Base-by-base conservation (phyloP, 164 flowering plant species). In the Litsea cubeba region DNA sequence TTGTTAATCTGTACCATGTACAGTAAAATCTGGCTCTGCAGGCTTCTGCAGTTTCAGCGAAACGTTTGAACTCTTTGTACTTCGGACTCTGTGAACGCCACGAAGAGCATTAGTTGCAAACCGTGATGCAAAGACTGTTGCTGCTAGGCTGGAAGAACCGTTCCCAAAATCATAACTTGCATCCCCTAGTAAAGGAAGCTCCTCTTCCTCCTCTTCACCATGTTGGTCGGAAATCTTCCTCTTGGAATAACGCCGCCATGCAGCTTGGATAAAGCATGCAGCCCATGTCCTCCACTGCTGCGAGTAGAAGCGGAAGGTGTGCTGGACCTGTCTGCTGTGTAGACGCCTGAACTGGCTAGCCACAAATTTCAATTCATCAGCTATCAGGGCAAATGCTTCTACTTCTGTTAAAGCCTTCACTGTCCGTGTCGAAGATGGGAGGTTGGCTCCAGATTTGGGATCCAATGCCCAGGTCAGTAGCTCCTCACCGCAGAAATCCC, bases 211-310 rank as follows among this genome's bases (percentile, higher is more conserved):
- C 79, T 92, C 98, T 77, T 92, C 94, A 72, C 77, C 89, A 28
- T 78, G 81, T 5, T 89, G 85, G 4, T 90, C 90, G 65, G 88
- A 93, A n/a, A 87, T 67, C 80, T 90, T 94, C 84, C 86, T 92
- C 82, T 83, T 88, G 12, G 46, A 1, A 40, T 94, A 76, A 0
- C 97, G 76, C 5, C 97, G 83, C 97, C 98, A 94, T 0, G 97
- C 97, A 14, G 97, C 97, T 74, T 94, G 98, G 65, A 94, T 84
- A 69, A 90, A 94, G 73, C 95, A 90, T 12, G 98, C 97, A 1
- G 97, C 98, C 97, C 97, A 94, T 2, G 98, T 92, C 79, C 97
- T 89, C 99, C 98, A 93, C 40, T 94, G 98, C 79, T 93, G 95
- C 2, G 98, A 94, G 85, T 92, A 91, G 82, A 91, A 92, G 1